Evolutionary conservation across 1,139 yeast genomes (phyloP).

Genomic region (Kodamaea arcana): DNA sequence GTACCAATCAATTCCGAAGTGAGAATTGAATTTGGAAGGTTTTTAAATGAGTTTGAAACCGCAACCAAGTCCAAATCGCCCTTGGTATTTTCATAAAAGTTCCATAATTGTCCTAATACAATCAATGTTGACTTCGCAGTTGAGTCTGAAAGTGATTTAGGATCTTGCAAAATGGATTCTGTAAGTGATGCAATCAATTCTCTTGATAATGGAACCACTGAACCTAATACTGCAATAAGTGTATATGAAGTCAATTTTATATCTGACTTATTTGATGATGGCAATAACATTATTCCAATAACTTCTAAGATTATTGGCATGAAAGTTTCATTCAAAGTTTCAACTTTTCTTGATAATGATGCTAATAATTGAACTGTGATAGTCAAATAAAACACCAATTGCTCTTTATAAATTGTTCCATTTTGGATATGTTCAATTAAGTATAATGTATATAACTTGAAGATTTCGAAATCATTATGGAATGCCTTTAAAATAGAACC

Average conservation of each 20-base stretch:
- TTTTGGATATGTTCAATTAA: constrained; percentile 52
- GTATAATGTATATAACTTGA: constrained; percentile 60
- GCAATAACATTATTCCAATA: constrained; percentile 49
- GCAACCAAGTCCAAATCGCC: constrained; percentile 11
- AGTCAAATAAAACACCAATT: constrained; percentile 74
- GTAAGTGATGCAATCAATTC: constrained; percentile 67
- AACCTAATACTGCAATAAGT: constrained; percentile 68
- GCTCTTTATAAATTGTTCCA: constrained; percentile 60
- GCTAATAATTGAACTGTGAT: constrained; percentile 61
- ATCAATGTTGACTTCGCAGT: constrained; percentile 32
- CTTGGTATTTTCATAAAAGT: constrained; percentile 22
- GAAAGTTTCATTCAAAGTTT: constrained; percentile 27
- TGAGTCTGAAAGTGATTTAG: constrained; percentile 16
- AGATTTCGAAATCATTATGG: constrained; percentile 60
- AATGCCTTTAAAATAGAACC: constrained; percentile 70
- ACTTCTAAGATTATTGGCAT: constrained; percentile 57
- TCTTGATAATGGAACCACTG: constrained; percentile 64
- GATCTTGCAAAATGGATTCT: constrained; percentile 52
- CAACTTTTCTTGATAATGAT: constrained; percentile 29
- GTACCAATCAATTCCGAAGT: constrained; percentile 14
- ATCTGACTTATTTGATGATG: constrained; percentile 43
- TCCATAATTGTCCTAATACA: constrained; percentile 43
- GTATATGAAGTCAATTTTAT: constrained; percentile 82
- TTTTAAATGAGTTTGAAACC: constrained; percentile 15
- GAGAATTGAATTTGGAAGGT: constrained; percentile 13